Conservation (phyloP, 345 rosid species). For the Salix suchowensis region DNA sequence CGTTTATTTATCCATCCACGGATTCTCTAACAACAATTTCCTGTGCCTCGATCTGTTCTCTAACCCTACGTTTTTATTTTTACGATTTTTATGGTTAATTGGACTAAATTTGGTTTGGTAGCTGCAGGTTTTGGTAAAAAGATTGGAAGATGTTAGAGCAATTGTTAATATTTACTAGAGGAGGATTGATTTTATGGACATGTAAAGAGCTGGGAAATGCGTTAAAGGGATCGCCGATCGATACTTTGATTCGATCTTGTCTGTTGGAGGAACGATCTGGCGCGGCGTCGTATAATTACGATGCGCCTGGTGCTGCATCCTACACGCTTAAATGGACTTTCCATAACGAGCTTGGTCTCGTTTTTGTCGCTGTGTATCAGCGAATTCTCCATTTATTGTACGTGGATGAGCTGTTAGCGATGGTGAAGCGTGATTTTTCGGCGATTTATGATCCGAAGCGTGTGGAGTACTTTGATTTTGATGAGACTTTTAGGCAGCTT, state of each 20-base stretch:
- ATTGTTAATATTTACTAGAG: constrained; percentile 82
- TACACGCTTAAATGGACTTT: constrained; percentile 97
- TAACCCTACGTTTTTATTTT: too few relatives aligned
- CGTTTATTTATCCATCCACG: too few relatives aligned
- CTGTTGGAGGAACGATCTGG: constrained; percentile 98
- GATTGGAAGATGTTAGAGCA: constrained; percentile 75
- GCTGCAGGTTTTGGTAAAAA: constrained; percentile 29
- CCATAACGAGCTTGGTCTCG: constrained; percentile 91
- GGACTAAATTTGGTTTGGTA: neutral
- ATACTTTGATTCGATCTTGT: constrained; percentile 82
- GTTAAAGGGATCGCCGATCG: constrained; percentile 85
- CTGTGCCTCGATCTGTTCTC: too few relatives aligned
- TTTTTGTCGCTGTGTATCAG: constrained; percentile 95
- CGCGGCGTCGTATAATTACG: constrained; percentile 60
- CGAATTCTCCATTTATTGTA: constrained; percentile 81
- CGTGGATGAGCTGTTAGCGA: constrained; percentile 80
- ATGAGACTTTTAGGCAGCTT: constrained; percentile 85
- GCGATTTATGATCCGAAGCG: constrained; percentile 76
- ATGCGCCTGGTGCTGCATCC: constrained; percentile 72
- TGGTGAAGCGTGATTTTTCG: constrained; percentile 69
- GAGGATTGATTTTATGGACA: constrained; percentile 99
- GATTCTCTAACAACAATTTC: too few relatives aligned
- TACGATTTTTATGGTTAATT: too few relatives aligned
- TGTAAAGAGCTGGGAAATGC: constrained; percentile 94
- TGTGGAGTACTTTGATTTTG: constrained; percentile 58